Base-by-base conservation (phyloP, 225 moss, liverwort and hornwort genomes). In the Straminergon stramineum region DNA sequence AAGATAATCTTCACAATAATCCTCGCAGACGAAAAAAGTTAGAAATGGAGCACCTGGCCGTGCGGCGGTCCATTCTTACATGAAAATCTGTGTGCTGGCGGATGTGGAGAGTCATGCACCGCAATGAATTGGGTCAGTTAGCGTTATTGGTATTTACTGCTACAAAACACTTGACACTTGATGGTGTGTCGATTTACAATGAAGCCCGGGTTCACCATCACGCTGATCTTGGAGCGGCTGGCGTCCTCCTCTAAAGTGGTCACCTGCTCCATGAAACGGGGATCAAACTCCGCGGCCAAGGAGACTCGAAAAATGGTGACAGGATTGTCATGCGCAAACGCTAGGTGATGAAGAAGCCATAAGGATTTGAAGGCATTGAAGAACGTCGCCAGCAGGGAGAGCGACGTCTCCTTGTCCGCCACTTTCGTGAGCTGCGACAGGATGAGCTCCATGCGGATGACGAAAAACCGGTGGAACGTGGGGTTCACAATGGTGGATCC, bases 201-300 rank as follows among this genome's bases (percentile, higher is more conserved):
- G 90, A 94, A 94, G 32, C 94, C 94, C 43, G 94, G 94, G 89
- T 75, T 92, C 70, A 94, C 92, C 94, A 94, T 94, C 32, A 92
- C 88, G 84, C 92, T 92, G 83, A 92, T 87, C 78, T 91, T 91
- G 87, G 87, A 87, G 60, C 91, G 88, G n/a, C 79, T 77, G 43
- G 87, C 66, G 32, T 90, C 91, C 87, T 88, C 92, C 69, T 94
- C 92, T n/a, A 31, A 21, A 4, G 90, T 90, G 16, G 88, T 92
- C n/a, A 92, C 90, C 81, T 92, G 92, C 76, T 94, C 91, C 94
- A 94, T 94, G 88, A 88, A 94, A 10, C 90, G 91, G n/a, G 94
- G 91, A 48, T 94, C 87, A 31, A 92, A 94, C 21, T 91, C 88
- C 3, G 86, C 77, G 5, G 81, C 85, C 14, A 92, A 35, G 2